Evolutionary conservation across 805 yeast species (phyloP), one percentile per base, ranked within the genome.

Genomic region (Zygoascus ofunaensis): DNA sequence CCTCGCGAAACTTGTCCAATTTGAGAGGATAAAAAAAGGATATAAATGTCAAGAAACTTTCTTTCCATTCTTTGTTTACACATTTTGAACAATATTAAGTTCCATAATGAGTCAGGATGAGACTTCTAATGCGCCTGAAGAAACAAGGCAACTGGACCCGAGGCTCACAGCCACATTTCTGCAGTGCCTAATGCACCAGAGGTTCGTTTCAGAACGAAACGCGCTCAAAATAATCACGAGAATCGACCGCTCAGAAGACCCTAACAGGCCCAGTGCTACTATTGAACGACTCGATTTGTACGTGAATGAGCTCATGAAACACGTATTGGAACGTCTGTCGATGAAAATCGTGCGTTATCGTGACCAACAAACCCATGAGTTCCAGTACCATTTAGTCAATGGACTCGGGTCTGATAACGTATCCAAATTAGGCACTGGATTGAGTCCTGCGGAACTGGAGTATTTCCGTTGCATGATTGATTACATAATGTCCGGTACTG

Each of bases 381-480:
- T 59, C 7, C 47, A 54, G 26, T 73, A 68, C 51, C 57, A 63
- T 17, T 65, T 72, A 37, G 62, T 73, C 20, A 74, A 75, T 52
- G 61, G 66, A 7, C 50, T 56, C 15, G 55, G 62, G 2, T 71
- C 71, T 39, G 70, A 65, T 3, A 7, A 12, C 12, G 51, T 68
- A 2, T 65, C 72, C 19, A 57, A 56, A 34, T 34, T 60, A 39
- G 54, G 65, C 52, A 73, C 67, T 41, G 51, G 41, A 49, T 69
- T 60, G 41, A 48, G 61, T 1, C 61, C 62, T 8, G 59, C 55
- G 30, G 69, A 70, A 64, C 71, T 76, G 47, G 65, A 61, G 37
- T 50, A 71, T n/a, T 65, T 77, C 22, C 77, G 74, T 44, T 65
- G 60, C 19, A 55, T 76, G 4, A 56, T 76, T 15, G 73, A 70